Percentiles rank a stretch among this genome's conserved stretches.
Conservation (phyloP, 2,329 filamentous ascomycete genomes). For the Hymenoscyphus linearis region DNA sequence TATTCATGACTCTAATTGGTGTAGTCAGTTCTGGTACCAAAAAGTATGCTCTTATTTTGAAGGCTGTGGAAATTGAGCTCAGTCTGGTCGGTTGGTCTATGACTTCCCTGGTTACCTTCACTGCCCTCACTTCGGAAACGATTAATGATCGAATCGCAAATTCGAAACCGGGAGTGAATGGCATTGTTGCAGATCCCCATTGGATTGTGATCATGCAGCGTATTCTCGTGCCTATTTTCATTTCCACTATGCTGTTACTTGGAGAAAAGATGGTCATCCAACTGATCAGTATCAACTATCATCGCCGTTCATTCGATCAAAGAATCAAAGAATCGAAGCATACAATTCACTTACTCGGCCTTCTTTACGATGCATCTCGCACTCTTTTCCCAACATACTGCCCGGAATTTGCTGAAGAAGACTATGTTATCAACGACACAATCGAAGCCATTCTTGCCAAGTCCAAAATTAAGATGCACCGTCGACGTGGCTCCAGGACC, state of each 20-base stretch:
- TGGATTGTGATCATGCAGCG: conserved; percentile 58
- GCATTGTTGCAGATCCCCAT: conserved; percentile 9
- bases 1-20: conserved; percentile 66
- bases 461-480: conserved; percentile 46
- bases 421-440: conserved; percentile 84
- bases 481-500: conserved; percentile 57
- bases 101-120: conserved; percentile 57
- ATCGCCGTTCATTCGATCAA: conserved; percentile 75
- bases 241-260: conserved; percentile 65
- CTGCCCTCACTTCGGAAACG: conserved; percentile 42
- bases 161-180: background rate
- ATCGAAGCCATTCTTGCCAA: conserved; percentile 62
- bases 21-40: conserved; percentile 64
- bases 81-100: conserved; percentile 66
- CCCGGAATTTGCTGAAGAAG: conserved; percentile 83
- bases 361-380: conserved; percentile 87
- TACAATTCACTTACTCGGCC: conserved; percentile 72
- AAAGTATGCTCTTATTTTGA: conserved; percentile 63
- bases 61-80: conserved; percentile 59
- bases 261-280: conserved; percentile 76
- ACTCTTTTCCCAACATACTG: conserved; percentile 90
- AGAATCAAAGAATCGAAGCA: conserved; percentile 87
- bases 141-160: background rate
- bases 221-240: conserved; percentile 61
- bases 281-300: conserved; percentile 79